Evolutionary conservation across 345 rosid species (phyloP).

Genomic region (thale cress (Arabidopsis thaliana)): TAIR10.1 NC_003071.7:14630001-14630500

Average conservation of each 20-base stretch:
- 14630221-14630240: slow-evolving; percentile 22
- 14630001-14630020: background rate
- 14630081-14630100: no score
- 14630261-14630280: slow-evolving; percentile 23
- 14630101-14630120: no score
- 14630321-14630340: slow-evolving; percentile 45
- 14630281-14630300: slow-evolving; percentile 15
- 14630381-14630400: slow-evolving; percentile 3
- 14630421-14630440: slow-evolving; percentile 53
- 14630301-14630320: slow-evolving; percentile 35
- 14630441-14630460: slow-evolving; percentile 60
- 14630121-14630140: no score
- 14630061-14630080: no score
- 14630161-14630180: background rate
- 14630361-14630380: background rate
- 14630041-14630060: no score
- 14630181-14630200: background rate
- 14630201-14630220: background rate
- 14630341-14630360: slow-evolving; percentile 7
- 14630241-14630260: slow-evolving; percentile 13
- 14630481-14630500: slow-evolving; percentile 54
- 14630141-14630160: no score
- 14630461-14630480: slow-evolving; percentile 73
- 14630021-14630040: background rate
- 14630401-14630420: slow-evolving; percentile 12